phyloP scores from a whole-genome alignment of 768 basidiomycete genomes.

The Melanogaster broomeanus region DNA sequence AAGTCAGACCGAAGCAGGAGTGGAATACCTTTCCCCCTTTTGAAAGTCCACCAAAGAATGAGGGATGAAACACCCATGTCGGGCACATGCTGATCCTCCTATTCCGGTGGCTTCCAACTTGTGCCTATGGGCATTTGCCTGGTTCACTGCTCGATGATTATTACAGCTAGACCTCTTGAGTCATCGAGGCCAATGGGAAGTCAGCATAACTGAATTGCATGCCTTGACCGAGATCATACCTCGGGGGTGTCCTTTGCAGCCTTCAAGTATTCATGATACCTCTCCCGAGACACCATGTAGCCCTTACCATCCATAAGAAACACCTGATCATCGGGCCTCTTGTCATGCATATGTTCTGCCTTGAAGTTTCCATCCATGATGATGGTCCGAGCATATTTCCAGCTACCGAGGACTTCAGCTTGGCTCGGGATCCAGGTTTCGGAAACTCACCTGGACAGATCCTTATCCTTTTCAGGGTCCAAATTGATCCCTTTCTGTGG shows the following conservation, averaged over 20 bases:
- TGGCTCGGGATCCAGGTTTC: no score
- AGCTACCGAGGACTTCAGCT: neutral
- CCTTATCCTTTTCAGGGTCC: constrained; percentile 7
- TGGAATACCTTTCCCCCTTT: constrained; percentile 1
- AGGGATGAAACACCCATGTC: constrained; percentile 1
- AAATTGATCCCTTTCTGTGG: constrained; percentile 29
- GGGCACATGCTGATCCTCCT: neutral
- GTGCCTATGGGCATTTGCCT: neutral
- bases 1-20: no score
- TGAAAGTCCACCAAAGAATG: neutral
- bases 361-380: constrained; percentile 29
- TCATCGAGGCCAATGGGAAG: no score
- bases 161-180: neutral
- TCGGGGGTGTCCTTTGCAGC: neutral
- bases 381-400: neutral
- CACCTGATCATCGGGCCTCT: neutral
- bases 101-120: constrained; percentile 3
- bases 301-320: constrained; percentile 2
- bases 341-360: constrained; percentile 11
- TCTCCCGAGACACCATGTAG: neutral
- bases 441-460: neutral
- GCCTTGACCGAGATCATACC: no score
- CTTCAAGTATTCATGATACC: neutral
- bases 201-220: no score
- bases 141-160: constrained; percentile 1